Base-by-base conservation (phyloP, 2,329 filamentous ascomycete genomes). In the Nakataea oryzae region DNA sequence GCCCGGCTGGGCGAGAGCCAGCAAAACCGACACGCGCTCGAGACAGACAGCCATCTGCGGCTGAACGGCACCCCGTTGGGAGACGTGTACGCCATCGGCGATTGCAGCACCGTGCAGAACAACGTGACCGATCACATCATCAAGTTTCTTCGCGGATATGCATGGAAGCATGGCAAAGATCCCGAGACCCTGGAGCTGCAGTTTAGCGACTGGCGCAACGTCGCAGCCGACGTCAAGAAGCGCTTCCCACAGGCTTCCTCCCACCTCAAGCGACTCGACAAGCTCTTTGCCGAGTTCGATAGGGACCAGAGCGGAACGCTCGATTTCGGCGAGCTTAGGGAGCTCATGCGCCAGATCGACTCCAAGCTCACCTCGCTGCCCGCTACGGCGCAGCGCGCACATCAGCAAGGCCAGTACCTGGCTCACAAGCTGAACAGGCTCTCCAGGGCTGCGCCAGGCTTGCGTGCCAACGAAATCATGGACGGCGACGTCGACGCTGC, bases 51-150 rank as follows among this genome's bases (percentile, higher is more conserved):
- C 1, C 93, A 99, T 72, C 86, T 97, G 11, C 91, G 95, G 54
- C 79, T 99, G 0, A 90, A 89, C 64, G 95, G 95, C 61, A 86
- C 95, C 0, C 95, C 95, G 0, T 77, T 97, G 0, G 95, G 95
- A 50, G 93, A 97, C 64, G 92, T 99, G 27, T 99, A 99, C 71
- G 93, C 93, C 58, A 92, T 99, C 65, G 95, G 95, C 17, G 95
- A 99, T 76, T 97, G 95, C 76, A 82, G 91, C 8, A 99, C 96
- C 0, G 93, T 99, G 0, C 96, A 99, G 72, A 99, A 99, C 79
- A 99, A 99, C 68, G 81, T 97, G 2, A 90, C 93, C 3, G 91
- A 96, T 70, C 88, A 97, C 76, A 87, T 99, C 68, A 82, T 97
- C 58, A 88, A 86, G 26, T 99, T 97, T 76, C 82, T 99, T 13